Conservation (phyloP, 768 basidiomycete genomes). For the Mycena metata region DNA sequence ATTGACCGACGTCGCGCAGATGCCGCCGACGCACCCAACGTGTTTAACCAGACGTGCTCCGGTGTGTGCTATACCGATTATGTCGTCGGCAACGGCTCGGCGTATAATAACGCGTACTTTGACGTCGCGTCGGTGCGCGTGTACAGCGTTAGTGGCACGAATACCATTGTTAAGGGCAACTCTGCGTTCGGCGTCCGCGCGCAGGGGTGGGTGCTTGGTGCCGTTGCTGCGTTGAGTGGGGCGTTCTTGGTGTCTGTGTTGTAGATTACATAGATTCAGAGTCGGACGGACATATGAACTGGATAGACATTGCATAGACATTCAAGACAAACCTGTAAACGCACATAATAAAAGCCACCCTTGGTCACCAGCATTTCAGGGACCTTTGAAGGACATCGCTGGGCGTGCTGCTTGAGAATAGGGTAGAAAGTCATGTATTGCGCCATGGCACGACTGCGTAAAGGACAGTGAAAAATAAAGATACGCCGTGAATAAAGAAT, state of each 20-base stretch:
- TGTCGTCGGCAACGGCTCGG: slow-evolving; percentile 72
- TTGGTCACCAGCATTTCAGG: too few species aligned
- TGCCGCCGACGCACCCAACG: slow-evolving; percentile 64
- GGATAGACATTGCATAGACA: slow-evolving; percentile 1
- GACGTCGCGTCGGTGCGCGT: slow-evolving; percentile 75
- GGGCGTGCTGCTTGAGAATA: too few species aligned
- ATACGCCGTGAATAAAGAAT: too few species aligned
- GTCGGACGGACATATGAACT: background rate
- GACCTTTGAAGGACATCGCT: too few species aligned
- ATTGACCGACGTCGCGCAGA: slow-evolving; percentile 38
- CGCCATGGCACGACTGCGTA: too few species aligned
- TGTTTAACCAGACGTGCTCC: slow-evolving; percentile 72
- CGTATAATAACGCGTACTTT: slow-evolving; percentile 78
- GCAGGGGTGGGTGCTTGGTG: slow-evolving; percentile 12
- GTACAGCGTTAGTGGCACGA: slow-evolving; percentile 53
- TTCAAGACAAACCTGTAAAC: too few species aligned
- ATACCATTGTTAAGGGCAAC: slow-evolving; percentile 40
- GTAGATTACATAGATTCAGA: background rate
- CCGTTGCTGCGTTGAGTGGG: slow-evolving; percentile 12
- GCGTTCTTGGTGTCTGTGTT: slow-evolving; percentile 1
- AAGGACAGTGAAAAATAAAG: too few species aligned
- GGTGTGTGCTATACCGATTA: slow-evolving; percentile 80
- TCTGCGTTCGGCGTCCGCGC: background rate
- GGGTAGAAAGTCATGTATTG: too few species aligned
- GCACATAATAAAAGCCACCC: too few species aligned